A percentile compares a stretch with the other conserved stretches of the same genome.
These are phyloP conservation scores for Phytophthora megakarya DNA, from an alignment of 352 stramenopile genomes.

Conservation along the genomic window DNA sequence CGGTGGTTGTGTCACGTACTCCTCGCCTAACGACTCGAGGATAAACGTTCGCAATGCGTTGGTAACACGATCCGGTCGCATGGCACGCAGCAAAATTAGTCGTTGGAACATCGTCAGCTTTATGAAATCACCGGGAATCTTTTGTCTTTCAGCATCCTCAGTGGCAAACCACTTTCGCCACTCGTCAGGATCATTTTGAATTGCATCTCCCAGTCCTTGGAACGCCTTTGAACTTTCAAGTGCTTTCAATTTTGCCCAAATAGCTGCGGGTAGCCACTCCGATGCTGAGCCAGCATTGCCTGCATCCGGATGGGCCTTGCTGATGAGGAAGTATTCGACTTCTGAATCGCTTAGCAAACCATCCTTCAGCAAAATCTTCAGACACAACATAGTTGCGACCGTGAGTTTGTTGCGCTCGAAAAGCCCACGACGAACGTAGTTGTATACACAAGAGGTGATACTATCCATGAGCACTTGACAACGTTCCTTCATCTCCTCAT, in stretches of 20 bases:
- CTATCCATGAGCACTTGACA: slow-evolving; percentile 90
- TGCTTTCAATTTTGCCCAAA: slow-evolving; percentile 95
- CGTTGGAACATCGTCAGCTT: slow-evolving; percentile 84
- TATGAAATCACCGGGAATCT: slow-evolving; percentile 93
- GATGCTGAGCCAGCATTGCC: slow-evolving; percentile 93
- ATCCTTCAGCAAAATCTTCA: slow-evolving; percentile 94
- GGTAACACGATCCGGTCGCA: slow-evolving; percentile 95
- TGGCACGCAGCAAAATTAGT: slow-evolving; percentile 90
- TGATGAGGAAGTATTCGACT: slow-evolving; percentile 93
- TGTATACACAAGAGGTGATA: slow-evolving; percentile 95
- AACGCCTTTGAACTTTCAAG: slow-evolving; percentile 91
- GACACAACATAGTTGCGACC: slow-evolving; percentile 92
- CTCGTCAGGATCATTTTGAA: slow-evolving; percentile 97
- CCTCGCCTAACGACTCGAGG: slow-evolving; percentile 84
- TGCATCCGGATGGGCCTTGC: slow-evolving; percentile 83
- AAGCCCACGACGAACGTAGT: slow-evolving; percentile 94
- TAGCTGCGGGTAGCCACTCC: slow-evolving; percentile 90
- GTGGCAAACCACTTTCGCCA: slow-evolving; percentile 97
- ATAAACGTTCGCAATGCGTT: slow-evolving; percentile 94
- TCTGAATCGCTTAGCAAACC: slow-evolving; percentile 81
- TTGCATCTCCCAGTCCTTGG: slow-evolving; percentile 92
- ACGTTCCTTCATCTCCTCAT: slow-evolving; percentile 89
- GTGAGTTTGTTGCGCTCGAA: slow-evolving; percentile 97
- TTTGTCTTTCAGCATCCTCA: slow-evolving; percentile 93
- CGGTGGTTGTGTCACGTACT: slow-evolving; percentile 91